Conservation (phyloP, 2,329 filamentous ascomycete species). For the Trichocomaceae sp. region DNA sequence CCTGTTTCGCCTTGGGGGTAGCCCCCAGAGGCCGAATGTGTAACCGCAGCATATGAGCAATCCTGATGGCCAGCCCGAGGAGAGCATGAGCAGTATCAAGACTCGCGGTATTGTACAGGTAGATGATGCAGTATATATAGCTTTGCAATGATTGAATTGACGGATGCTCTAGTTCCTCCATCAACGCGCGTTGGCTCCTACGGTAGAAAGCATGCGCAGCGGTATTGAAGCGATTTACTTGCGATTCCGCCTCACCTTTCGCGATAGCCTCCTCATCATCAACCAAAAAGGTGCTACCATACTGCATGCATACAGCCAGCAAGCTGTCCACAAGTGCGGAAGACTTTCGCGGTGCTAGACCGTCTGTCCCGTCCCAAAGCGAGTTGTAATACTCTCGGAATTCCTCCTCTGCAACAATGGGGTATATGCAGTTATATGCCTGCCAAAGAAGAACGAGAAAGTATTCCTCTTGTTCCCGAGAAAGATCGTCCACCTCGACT, state of each 20-base stretch:
- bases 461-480: constrained; percentile 41
- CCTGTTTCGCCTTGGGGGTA: constrained; percentile 25
- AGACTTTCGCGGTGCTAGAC: constrained; percentile 26
- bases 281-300: constrained; percentile 26
- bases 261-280: constrained; percentile 7
- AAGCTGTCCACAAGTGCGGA: constrained; percentile 49
- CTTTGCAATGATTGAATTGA: constrained; percentile 42
- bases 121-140: constrained; percentile 37
- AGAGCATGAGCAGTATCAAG: constrained; percentile 41
- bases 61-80: constrained; percentile 34
- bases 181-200: constrained; percentile 37
- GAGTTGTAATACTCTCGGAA: constrained; percentile 41
- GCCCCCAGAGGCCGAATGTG: constrained; percentile 37
- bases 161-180: constrained; percentile 40
- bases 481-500: constrained; percentile 24
- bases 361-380: constrained; percentile 27
- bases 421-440: constrained; percentile 37
- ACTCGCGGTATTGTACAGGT: constrained; percentile 41
- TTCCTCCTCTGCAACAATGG: constrained; percentile 39
- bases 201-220: constrained; percentile 40
- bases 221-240: constrained; percentile 29
- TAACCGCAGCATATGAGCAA: constrained; percentile 40
- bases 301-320: constrained; percentile 47
- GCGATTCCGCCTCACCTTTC: constrained; percentile 6
- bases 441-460: constrained; percentile 46